These are phyloP conservation scores for Saccharomyces hybrid DNA, from an alignment of 1,139 yeast species.

Conservation along the genomic window DNA sequence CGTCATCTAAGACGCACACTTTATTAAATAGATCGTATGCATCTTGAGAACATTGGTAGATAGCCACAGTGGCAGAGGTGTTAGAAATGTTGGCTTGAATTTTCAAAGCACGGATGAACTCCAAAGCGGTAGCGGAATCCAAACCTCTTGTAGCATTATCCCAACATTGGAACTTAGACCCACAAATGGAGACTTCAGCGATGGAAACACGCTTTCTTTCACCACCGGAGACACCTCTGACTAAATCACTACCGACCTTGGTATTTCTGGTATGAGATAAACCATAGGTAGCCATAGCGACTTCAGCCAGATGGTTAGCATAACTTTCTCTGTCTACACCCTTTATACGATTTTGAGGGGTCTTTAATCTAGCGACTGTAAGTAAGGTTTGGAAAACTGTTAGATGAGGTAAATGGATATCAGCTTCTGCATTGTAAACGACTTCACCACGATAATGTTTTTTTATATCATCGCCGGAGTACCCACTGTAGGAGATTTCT, in stretches of 20 bases:
- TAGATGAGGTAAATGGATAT: slow-evolving; percentile 42
- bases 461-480: slow-evolving; percentile 38
- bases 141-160: slow-evolving; percentile 72
- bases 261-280: slow-evolving; percentile 37
- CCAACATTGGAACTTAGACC: slow-evolving; percentile 52
- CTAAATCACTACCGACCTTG: slow-evolving; percentile 39
- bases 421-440: slow-evolving; percentile 42
- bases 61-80: slow-evolving; percentile 63
- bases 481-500: slow-evolving; percentile 38
- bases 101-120: slow-evolving; percentile 62
- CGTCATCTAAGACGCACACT: slow-evolving; percentile 40
- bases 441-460: slow-evolving; percentile 51
- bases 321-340: slow-evolving; percentile 34
- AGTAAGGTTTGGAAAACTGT: slow-evolving; percentile 40
- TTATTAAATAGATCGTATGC: slow-evolving; percentile 45
- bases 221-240: slow-evolving; percentile 41
- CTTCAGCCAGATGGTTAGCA: slow-evolving; percentile 34
- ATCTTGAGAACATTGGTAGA: slow-evolving; percentile 76
- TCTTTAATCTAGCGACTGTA: slow-evolving; percentile 26
- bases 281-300: slow-evolving; percentile 39
- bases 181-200: slow-evolving; percentile 40
- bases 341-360: slow-evolving; percentile 34
- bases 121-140: slow-evolving; percentile 70
- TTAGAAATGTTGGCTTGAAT: slow-evolving; percentile 52
- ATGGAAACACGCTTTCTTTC: slow-evolving; percentile 39